Conservation (phyloP, 192 early-diverging fungal species). For the Entomortierella chlamydospora region DNA sequence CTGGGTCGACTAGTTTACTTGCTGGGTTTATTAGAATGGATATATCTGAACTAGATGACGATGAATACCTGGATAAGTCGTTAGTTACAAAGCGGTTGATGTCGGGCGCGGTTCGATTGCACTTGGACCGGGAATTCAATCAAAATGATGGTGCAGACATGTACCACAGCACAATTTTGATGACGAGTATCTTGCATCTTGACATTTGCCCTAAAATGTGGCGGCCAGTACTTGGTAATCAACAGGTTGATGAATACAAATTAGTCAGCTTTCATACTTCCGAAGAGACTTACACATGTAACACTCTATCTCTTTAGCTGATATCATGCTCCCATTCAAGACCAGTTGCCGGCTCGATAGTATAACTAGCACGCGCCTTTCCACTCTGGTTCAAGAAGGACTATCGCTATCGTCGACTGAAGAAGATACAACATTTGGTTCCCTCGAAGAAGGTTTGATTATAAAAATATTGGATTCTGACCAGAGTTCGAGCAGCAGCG, state of each 20-base stretch:
- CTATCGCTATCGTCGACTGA: neutral
- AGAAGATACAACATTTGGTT: slow-evolving; percentile 5
- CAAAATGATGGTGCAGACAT: neutral
- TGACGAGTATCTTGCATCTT: neutral
- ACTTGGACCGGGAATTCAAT: neutral
- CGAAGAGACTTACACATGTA: neutral
- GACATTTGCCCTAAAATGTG: neutral
- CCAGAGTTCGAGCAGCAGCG: neutral
- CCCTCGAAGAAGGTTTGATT: slow-evolving; percentile 18
- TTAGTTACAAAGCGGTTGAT: neutral
- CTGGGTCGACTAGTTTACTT: neutral
- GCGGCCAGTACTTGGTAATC: neutral
- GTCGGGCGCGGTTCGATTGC: neutral
- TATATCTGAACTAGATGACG: neutral
- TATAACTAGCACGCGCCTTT: slow-evolving; percentile 2
- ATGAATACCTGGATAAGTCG: slow-evolving; percentile 10
- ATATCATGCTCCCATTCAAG: neutral
- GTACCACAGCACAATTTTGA: neutral
- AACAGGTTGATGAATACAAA: neutral
- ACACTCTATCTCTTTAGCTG: neutral
- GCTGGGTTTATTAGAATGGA: neutral
- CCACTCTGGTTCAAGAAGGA: slow-evolving; percentile 5
- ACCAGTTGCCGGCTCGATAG: slow-evolving; percentile 2
- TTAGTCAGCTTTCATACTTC: neutral
- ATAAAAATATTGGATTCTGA: neutral